Evolutionary conservation across 2,329 filamentous ascomycete genomes (phyloP), one percentile per base, ranked within the genome.

Genomic region (Epichloe elymi): DNA sequence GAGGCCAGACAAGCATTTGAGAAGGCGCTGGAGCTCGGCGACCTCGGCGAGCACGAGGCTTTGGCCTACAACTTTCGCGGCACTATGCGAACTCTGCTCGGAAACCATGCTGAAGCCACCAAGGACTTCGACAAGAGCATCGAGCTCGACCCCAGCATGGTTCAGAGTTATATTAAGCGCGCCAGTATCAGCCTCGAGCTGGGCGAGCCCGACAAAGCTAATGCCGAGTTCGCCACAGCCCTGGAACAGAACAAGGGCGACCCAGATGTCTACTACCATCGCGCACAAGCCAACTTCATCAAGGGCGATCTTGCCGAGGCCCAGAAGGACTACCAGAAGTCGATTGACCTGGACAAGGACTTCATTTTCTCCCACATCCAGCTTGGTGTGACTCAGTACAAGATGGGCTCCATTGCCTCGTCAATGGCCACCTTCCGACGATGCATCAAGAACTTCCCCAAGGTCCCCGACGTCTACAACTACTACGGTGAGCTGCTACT

Each of bases 301-400:
- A 88, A 95, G 61, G 83, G 85, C 51, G 91, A 97, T 66, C 95
- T 95, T 60, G 82, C 85, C 51, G 88, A 94, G 59, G 93, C 93
- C 4, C 90, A 93, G 54, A 95, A 94, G 74, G 93, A 98, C 72
- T 98, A 98, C 74, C 93, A 98, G 69, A 96, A 95, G 73, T 97
- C 93, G 3, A 98, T 98, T 63, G 93, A 98, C 61, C 79, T 98
- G 33, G 93, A 98, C 74, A 80, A 82, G 60, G 83, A 88, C 59
- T 98, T 98, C 70, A 98, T 98, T 73, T 98, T 95, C 79, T 97
- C 91, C 7, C 93, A 98, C 73, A 98, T 98, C 63, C 93, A 98
- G 71, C 86, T 98, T 42, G 93, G 93, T 67, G 93, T 98, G 49
- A 98, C 93, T 47, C 93, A 98, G 71, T 98, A 98, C 77, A 98